Evolutionary conservation across 768 basidiomycete genomes (phyloP), one percentile per base, ranked within the genome.

Genomic region (Leccinum arenicola): DNA sequence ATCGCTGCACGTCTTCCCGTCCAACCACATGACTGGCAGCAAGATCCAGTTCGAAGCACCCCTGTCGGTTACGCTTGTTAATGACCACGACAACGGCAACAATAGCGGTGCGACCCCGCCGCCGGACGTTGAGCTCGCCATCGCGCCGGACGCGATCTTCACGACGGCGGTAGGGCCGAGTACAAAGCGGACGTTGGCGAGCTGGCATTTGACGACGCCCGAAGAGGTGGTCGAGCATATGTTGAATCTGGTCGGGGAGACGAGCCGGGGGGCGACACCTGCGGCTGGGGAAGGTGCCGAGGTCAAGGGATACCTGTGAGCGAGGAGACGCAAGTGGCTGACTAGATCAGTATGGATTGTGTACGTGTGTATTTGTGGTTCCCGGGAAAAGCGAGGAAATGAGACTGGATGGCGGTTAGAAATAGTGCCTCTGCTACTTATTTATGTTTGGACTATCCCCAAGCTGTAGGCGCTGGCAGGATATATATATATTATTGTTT

Each of bases 101-200:
- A 11, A 52, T n/a, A 35, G 55, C 25, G 36, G 55, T 25, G 56
- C 50, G 29, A 31, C 74, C 1, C 72, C 71, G 29, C 78, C 80
- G 12, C 79, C 80, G 12, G 76, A 74, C 56, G 78, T 91, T 27
- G 80, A 90, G 50, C 80, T 96, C 27, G 74, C 77, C 45, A 81
- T 96, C 68, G 68, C 72, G 50, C 80, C 85, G 6, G 89, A 91
- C 6, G 84, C 82, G 23, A 78, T 96, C 48, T 98, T 96, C 80
- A 92, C 95, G 21, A 93, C 93, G 6, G 89, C 93, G 29, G 93
- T 98, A n/a, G 95, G 95, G 1, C 90, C 91, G 60, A 86, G 86
- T 66, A 85, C 82, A 68, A 96, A 96, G 78, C 84, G 91, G 66
- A 98, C 95, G 51, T 77, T 95, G 52, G 95, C 94, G 19, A 84